These are phyloP conservation scores for Porodaedalea pini DNA, from an alignment of 1,284 basidiomycete genomes.

Conservation along the genomic window DNA sequence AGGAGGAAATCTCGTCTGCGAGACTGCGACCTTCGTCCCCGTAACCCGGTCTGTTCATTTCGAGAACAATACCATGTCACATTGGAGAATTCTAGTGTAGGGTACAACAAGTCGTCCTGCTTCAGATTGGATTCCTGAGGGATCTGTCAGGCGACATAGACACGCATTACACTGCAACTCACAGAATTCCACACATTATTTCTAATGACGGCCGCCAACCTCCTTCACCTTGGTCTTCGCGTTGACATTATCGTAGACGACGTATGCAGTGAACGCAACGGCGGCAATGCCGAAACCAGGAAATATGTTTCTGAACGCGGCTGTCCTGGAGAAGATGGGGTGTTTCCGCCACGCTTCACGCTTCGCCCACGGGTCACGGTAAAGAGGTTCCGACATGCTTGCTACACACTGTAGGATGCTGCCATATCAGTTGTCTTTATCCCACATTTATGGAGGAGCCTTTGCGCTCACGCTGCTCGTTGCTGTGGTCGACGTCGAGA, in stretches of 20 bases:
- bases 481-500: constrained; percentile 5
- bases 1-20: background rate
- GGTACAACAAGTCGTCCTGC: no score
- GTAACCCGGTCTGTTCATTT: no score
- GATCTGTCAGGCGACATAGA: no score
- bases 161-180: no score
- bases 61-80: no score
- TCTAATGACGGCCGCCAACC: constrained; percentile 11
- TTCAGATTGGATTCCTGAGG: no score
- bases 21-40: background rate
- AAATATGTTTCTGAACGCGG: constrained; percentile 85
- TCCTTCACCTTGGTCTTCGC: constrained; percentile 16
- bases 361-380: constrained; percentile 93
- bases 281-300: constrained; percentile 91
- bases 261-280: constrained; percentile 87
- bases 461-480: background rate
- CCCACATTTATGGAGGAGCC: background rate
- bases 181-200: background rate
- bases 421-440: background rate
- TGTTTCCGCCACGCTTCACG: constrained; percentile 90
- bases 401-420: constrained; percentile 7
- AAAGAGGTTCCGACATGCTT: constrained; percentile 62
- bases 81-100: background rate
- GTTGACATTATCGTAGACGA: constrained; percentile 75
- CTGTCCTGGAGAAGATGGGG: constrained; percentile 79